These are phyloP conservation scores for Hymenoscyphus linearis DNA, from an alignment of 2,329 filamentous ascomycete species.

Conservation along the genomic window DNA sequence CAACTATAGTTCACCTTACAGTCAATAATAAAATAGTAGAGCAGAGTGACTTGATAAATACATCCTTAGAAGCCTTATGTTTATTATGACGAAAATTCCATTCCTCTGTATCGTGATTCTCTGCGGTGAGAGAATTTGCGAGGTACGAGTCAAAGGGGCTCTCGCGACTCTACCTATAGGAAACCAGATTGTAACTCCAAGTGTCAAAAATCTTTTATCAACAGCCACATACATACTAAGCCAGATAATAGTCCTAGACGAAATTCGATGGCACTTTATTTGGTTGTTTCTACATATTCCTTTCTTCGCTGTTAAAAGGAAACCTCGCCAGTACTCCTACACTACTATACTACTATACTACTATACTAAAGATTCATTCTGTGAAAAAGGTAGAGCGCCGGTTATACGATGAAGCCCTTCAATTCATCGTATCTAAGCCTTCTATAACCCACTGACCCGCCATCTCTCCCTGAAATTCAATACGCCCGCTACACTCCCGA, in stretches of 20 bases:
- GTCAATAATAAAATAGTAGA: too few species aligned
- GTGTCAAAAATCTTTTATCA: background rate
- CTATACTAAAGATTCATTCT: background rate
- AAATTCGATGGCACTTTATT: background rate
- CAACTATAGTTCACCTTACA: too few species aligned
- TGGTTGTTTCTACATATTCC: background rate
- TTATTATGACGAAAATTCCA: too few species aligned
- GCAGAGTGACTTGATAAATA: too few species aligned
- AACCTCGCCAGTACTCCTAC: background rate
- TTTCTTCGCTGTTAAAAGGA: background rate
- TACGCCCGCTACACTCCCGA: conserved; percentile 48
- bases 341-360: too few species aligned
- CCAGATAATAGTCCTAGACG: background rate
- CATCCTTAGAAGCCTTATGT: too few species aligned
- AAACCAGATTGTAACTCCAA: background rate
- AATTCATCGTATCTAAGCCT: background rate
- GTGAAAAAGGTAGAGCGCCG: background rate
- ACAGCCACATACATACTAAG: background rate
- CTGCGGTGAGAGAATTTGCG: too few species aligned
- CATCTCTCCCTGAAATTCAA: conserved; percentile 3
- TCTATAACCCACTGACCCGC: conserved; percentile 3
- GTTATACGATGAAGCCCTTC: background rate
- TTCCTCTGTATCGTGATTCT: too few species aligned
- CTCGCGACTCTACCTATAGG: too few species aligned
- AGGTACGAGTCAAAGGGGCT: too few species aligned